These are phyloP conservation scores for Skeletonema marinoi DNA, from an alignment of 108 stramenopile species.

Conservation along the genomic window DNA sequence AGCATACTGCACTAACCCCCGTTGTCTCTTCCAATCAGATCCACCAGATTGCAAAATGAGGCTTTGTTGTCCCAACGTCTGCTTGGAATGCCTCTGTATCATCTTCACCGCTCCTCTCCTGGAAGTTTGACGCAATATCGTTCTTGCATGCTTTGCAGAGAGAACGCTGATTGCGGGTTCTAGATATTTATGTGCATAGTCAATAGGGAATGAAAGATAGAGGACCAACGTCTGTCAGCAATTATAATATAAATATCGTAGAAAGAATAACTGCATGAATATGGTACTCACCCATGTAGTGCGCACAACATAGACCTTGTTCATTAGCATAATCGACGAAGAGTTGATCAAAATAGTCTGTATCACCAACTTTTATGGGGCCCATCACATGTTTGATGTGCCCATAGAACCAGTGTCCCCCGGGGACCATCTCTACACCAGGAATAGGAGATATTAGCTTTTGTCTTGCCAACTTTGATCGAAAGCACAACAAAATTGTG, in stretches of 20 bases:
- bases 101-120: neutral
- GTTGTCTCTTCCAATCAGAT: neutral
- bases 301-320: neutral
- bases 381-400: neutral
- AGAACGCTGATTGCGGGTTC: neutral
- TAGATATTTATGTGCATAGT: too few relatives aligned
- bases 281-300: neutral
- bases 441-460: neutral
- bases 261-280: too few relatives aligned
- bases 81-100: neutral
- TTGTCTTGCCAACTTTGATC: neutral
- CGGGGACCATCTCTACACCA: neutral
- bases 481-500: neutral
- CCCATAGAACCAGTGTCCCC: neutral
- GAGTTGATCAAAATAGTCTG: neutral
- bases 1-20: neutral
- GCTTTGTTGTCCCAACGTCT: neutral
- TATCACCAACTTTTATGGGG: neutral
- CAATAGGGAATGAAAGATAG: neutral
- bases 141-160: conserved; percentile 1
- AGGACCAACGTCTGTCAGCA: neutral
- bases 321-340: neutral
- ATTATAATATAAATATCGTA: too few relatives aligned
- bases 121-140: neutral
- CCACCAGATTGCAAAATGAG: neutral